These are phyloP conservation scores for Acephala macrosclerotiorum DNA, from an alignment of 2,329 filamentous ascomycete species.

Conservation along the genomic window DNA sequence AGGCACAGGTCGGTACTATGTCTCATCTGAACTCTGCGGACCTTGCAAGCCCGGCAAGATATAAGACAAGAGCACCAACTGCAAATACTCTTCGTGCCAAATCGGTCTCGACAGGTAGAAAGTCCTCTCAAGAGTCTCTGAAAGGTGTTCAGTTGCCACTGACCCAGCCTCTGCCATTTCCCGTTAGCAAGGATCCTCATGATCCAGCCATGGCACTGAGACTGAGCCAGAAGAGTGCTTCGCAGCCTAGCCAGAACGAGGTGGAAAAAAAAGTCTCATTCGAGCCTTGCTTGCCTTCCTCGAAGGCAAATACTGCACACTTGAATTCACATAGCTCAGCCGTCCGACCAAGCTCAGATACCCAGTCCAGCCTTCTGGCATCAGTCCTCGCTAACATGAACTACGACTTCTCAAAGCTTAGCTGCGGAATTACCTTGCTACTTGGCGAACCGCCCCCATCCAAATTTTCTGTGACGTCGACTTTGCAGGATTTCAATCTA, in stretches of 20 bases:
- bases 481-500: slow-evolving; percentile 62
- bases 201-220: slow-evolving; percentile 68
- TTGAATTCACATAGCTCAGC: not conserved
- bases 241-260: slow-evolving; percentile 54
- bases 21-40: not conserved
- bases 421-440: slow-evolving; percentile 43
- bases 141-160: slow-evolving; percentile 44
- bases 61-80: slow-evolving; percentile 1
- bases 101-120: not conserved
- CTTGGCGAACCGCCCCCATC: slow-evolving; percentile 49
- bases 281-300: slow-evolving; percentile 33
- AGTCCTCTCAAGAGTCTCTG: slow-evolving; percentile 48
- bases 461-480: slow-evolving; percentile 57
- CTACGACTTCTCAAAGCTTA: slow-evolving; percentile 17
- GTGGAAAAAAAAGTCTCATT: slow-evolving; percentile 51
- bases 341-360: not conserved
- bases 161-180: slow-evolving; percentile 65
- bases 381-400: slow-evolving; percentile 28
- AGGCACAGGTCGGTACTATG: not conserved
- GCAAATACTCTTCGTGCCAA: slow-evolving; percentile 10
- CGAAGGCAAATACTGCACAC: not conserved
- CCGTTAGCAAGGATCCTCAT: slow-evolving; percentile 79
- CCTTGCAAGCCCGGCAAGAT: not conserved
- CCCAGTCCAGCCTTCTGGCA: slow-evolving; percentile 16
- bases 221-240: slow-evolving; percentile 69